Conservation (phyloP, 2,329 filamentous ascomycete genomes). For the Bipolaris zeicola region DNA sequence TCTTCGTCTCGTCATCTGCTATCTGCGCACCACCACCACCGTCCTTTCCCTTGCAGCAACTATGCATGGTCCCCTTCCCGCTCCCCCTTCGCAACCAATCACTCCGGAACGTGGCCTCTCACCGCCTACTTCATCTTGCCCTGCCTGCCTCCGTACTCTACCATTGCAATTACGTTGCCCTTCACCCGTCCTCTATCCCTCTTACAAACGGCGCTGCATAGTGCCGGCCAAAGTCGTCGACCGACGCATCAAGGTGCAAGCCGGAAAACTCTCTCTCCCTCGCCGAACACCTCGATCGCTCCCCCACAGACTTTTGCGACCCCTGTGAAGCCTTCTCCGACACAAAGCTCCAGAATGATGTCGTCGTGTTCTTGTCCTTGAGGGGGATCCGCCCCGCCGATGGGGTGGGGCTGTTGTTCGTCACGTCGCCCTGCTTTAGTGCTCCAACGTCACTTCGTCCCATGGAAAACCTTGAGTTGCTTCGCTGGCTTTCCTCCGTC, state of each 20-base stretch:
- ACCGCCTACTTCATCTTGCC: slow-evolving; percentile 31
- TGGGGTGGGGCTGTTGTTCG: slow-evolving; percentile 29
- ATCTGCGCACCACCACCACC: slow-evolving; percentile 20
- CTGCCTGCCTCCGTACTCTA: slow-evolving; percentile 20
- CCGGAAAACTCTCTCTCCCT: slow-evolving; percentile 26
- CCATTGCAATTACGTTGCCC: slow-evolving; percentile 4
- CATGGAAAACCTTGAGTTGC: slow-evolving; percentile 32
- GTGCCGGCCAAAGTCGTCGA: slow-evolving; percentile 31
- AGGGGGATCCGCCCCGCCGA: slow-evolving; percentile 32
- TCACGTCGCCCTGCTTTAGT: slow-evolving; percentile 9
- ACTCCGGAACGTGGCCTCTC: slow-evolving; percentile 45
- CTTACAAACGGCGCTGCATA: slow-evolving; percentile 38
- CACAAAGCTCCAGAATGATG: slow-evolving; percentile 22
- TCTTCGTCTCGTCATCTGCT: slow-evolving; percentile 7
- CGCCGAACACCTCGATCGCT: slow-evolving; percentile 11
- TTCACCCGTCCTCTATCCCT: slow-evolving; percentile 27
- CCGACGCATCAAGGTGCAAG: slow-evolving; percentile 29
- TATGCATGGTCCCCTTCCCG: slow-evolving; percentile 22
- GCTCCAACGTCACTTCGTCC: slow-evolving; percentile 17
- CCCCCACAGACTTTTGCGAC: slow-evolving; percentile 12
- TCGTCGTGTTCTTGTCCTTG: slow-evolving; percentile 32
- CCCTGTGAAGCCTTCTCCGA: slow-evolving; percentile 32
- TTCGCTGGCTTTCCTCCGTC: slow-evolving; percentile 19
- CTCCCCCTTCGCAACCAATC: slow-evolving; percentile 42
- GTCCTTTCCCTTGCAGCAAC: slow-evolving; percentile 15